Conservation (phyloP, 257 asterid species). For the Agastache rugosa region DNA sequence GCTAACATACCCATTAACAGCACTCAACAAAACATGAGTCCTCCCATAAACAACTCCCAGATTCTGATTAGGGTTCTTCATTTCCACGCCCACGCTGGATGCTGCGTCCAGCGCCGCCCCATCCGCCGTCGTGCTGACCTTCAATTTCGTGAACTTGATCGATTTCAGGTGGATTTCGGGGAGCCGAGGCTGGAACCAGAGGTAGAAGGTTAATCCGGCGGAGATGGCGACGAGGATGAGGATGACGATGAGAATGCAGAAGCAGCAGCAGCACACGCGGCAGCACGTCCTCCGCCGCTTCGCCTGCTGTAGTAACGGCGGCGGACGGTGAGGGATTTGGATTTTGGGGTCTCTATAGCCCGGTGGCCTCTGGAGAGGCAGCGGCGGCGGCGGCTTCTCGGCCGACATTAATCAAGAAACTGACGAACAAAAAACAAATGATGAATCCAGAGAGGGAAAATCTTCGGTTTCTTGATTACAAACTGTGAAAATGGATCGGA, state of each 20-base stretch:
- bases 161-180: conserved; percentile 50
- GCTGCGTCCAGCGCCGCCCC: conserved; percentile 45
- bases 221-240: conserved; percentile 33
- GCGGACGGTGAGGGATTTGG: conserved; percentile 38
- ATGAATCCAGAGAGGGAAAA: too few relatives aligned
- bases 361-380: conserved; percentile 59
- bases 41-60: conserved; percentile 44
- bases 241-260: conserved; percentile 29
- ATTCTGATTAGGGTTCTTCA: conserved; percentile 49
- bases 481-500: not conserved
- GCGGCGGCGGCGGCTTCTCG: conserved; percentile 40
- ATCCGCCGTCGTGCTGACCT: conserved; percentile 20
- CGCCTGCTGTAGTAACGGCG: conserved; percentile 43
- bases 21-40: conserved; percentile 28
- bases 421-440: too few relatives aligned
- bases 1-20: conserved; percentile 25
- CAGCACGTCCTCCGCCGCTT: conserved; percentile 40
- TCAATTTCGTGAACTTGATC: conserved; percentile 39
- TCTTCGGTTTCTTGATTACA: not conserved
- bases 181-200: conserved; percentile 53
- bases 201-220: conserved; percentile 42
- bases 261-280: conserved; percentile 46
- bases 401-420: conserved; percentile 34
- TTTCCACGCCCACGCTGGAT: conserved; percentile 28
- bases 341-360: conserved; percentile 54